phyloP scores from a whole-genome alignment of 176 grass and related monocot species.

The Oryza glaberrima region DNA sequence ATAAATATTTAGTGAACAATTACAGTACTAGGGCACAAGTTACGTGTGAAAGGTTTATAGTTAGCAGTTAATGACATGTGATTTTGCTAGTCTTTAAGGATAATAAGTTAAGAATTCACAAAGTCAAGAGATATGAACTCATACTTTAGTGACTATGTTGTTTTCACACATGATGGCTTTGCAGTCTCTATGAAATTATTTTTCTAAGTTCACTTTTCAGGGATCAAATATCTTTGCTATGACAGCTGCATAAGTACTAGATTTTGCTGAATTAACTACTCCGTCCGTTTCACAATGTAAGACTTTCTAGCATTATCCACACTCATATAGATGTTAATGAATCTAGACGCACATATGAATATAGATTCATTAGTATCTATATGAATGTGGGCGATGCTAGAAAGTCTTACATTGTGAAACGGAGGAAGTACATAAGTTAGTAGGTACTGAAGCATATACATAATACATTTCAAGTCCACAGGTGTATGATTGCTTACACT shows the following conservation, averaged over 20 bases:
- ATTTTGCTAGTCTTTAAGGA: slow-evolving; percentile 34
- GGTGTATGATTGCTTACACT: neutral
- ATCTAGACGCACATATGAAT: too few species aligned
- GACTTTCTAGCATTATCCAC: too few species aligned
- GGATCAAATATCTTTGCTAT: neutral
- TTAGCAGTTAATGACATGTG: neutral
- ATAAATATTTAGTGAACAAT: neutral
- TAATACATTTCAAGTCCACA: neutral
- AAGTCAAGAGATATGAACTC: slow-evolving; percentile 11
- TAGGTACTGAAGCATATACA: neutral
- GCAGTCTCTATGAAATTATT: neutral
- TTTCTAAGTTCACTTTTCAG: neutral
- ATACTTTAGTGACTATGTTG: neutral
- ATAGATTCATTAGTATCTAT: too few species aligned
- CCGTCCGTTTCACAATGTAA: too few species aligned
- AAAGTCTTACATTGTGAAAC: too few species aligned
- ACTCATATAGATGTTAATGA: too few species aligned
- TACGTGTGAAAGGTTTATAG: slow-evolving; percentile 8
- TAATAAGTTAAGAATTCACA: slow-evolving; percentile 24
- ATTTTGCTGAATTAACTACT: slow-evolving; percentile 4
- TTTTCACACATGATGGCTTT: slow-evolving; percentile 20
- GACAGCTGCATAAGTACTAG: neutral
- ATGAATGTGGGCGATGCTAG: too few species aligned
- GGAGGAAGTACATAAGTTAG: neutral
- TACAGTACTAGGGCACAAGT: neutral